Base-by-base conservation (phyloP, 1,284 basidiomycete genomes). In the Mycena sp. region DNA sequence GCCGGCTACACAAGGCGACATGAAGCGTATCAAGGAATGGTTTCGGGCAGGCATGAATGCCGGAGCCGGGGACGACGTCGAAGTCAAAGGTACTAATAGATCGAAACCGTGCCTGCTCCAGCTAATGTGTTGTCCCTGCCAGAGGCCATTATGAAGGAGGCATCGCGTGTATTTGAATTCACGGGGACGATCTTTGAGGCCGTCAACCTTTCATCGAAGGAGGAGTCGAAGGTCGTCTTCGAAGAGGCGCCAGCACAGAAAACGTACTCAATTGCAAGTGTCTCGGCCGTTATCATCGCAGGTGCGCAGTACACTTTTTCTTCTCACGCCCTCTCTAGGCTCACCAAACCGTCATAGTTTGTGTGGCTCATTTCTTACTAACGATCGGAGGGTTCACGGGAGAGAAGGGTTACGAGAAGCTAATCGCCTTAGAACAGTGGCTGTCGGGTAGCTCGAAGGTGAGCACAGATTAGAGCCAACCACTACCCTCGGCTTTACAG, bases 21-120 rank as follows among this genome's bases (percentile, higher is more conserved):
- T 94, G 80, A 86, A 83, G 74, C 86, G 86, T 65, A 88, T 94
- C 74, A 95, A 94, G 79, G 83, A 87, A 21, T 90, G 90, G 88
- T 94, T 89, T 75, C 83, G 89, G 53, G 82, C 81, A 19, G 91
- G 91, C 0, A 90, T 95, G 87, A 87, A 94, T 70, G 77, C 77
- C 37, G 90, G 84, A 49, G 88, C 79, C 7, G 85, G 83, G 10
- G 83, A 86, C 61, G 79, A 87, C 54, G 67, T 76, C 60, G 78
- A 79, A 29, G 76, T 86, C 44, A 91, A 92, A 81, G 81, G 90
- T 81, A 67, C 63, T 70, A 64, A 50, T 48, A 32, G 55, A 10
- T 35, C 52, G 37, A 46, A 16, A n/a, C 17, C 62, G 28, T 57
- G 53, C 28, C 41, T 49, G 23, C 45, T 25, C 46, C n/a, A 58